Conservation (phyloP, 768 basidiomycete genomes). For the Tricholoma bakamatsutake region DNA sequence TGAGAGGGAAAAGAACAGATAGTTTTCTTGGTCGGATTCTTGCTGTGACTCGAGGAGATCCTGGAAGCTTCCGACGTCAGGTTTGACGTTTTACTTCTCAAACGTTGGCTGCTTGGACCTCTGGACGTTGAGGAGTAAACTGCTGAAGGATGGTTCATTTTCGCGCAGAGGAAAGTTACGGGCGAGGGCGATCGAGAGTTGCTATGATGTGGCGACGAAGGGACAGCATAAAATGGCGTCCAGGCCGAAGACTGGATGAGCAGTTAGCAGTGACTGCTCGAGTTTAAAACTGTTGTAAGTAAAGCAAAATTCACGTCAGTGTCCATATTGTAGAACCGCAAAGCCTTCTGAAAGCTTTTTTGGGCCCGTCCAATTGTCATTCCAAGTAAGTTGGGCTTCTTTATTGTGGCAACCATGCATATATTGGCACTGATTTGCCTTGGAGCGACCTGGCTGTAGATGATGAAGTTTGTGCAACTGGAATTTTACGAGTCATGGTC, state of each 20-base stretch:
- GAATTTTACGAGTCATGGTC: neutral
- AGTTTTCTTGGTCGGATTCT: neutral
- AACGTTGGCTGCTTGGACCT: too few species aligned
- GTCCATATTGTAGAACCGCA: neutral
- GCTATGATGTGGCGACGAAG: neutral
- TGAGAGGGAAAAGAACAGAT: neutral
- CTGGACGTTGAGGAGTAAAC: too few species aligned
- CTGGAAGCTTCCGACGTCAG: too few species aligned
- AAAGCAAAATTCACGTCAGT: neutral
- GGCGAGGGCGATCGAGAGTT: too few species aligned
- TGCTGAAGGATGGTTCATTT: too few species aligned
- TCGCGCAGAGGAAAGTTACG: neutral
- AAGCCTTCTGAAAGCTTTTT: neutral
- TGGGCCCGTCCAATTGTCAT: neutral
- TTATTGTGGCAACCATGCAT: neutral
- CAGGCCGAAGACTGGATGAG: neutral
- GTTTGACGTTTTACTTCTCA: too few species aligned
- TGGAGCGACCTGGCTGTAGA: neutral
- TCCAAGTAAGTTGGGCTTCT: neutral
- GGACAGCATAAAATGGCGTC: neutral
- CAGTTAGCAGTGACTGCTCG: neutral
- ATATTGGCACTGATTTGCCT: neutral
- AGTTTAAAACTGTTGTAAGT: neutral
- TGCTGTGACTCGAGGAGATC: too few species aligned
- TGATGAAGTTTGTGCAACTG: neutral